Evolutionary conservation across 2,329 filamentous ascomycete genomes (phyloP).

Genomic region (Tolypocladium amazonense): DNA sequence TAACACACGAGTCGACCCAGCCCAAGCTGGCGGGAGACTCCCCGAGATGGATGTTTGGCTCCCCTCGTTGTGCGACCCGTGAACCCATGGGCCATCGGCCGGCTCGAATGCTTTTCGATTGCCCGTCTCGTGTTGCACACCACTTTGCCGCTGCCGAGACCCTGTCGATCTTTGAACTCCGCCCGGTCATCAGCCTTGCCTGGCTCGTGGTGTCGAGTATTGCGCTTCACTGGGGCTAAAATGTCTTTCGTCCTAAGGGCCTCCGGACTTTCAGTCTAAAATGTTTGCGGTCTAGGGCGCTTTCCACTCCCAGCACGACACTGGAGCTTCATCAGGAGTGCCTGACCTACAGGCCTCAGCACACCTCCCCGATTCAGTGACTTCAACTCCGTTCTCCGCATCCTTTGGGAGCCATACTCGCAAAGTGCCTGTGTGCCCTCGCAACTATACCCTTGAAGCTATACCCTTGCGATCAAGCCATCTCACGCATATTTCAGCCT

Average conservation of each 20-base stretch:
- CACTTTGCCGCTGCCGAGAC: neutral
- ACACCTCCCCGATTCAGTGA: neutral
- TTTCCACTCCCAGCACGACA: neutral
- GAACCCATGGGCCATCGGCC: neutral
- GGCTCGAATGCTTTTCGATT: no score
- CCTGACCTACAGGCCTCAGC: neutral
- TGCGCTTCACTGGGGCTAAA: neutral
- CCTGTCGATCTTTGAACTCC: neutral
- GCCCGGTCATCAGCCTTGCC: neutral
- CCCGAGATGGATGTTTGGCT: neutral
- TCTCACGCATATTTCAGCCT: neutral
- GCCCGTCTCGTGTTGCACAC: neutral
- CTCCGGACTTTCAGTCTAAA: neutral
- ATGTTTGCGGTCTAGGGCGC: neutral
- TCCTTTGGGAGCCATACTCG: neutral
- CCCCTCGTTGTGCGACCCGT: neutral
- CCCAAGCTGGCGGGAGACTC: neutral
- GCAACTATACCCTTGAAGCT: neutral
- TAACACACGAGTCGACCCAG: neutral
- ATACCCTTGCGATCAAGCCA: neutral
- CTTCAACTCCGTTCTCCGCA: neutral
- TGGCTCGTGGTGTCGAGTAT: neutral
- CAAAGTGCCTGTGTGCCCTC: neutral
- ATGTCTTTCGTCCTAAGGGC: neutral
- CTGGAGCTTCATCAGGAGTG: neutral